Conservation (phyloP, 176 grass and related monocot species). For the Phyllostachys edulis region DNA sequence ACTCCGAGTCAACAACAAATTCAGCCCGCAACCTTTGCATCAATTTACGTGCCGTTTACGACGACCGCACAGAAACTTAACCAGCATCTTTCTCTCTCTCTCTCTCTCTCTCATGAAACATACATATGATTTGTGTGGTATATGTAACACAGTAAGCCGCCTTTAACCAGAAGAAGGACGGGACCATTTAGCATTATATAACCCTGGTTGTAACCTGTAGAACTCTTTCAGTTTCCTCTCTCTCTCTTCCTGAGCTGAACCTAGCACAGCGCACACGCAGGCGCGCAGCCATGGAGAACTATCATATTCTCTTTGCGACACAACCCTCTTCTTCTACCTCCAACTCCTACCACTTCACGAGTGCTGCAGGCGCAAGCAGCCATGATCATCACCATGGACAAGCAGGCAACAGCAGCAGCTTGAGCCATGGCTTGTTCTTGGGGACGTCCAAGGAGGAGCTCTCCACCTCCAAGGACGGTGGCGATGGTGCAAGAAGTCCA, state of each 20-base stretch:
- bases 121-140: conserved; percentile 25
- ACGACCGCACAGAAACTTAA: background rate
- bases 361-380: background rate
- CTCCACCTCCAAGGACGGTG: conserved; percentile 14
- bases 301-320: conserved; percentile 47
- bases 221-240: conserved; percentile 44
- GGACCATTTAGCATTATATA: conserved; percentile 20
- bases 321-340: conserved; percentile 49
- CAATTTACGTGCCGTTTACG: conserved; percentile 63
- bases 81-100: background rate
- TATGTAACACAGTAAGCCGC: background rate
- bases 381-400: conserved; percentile 30
- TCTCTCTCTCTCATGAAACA: too few relatives aligned
- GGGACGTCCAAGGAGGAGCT: conserved; percentile 31
- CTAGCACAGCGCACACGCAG: background rate
- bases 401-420: background rate
- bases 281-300: conserved; percentile 50
- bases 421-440: conserved; percentile 18
- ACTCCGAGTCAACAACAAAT: background rate
- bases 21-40: conserved; percentile 11
- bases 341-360: conserved; percentile 37
- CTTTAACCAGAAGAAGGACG: background rate
- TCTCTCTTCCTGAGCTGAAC: background rate
- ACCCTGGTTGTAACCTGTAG: conserved; percentile 40
- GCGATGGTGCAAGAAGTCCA: background rate